Evolutionary conservation across 108 stramenopile genomes (phyloP), one percentile per base, ranked within the genome.

Genomic region (Nitzschia inconspicua): DNA sequence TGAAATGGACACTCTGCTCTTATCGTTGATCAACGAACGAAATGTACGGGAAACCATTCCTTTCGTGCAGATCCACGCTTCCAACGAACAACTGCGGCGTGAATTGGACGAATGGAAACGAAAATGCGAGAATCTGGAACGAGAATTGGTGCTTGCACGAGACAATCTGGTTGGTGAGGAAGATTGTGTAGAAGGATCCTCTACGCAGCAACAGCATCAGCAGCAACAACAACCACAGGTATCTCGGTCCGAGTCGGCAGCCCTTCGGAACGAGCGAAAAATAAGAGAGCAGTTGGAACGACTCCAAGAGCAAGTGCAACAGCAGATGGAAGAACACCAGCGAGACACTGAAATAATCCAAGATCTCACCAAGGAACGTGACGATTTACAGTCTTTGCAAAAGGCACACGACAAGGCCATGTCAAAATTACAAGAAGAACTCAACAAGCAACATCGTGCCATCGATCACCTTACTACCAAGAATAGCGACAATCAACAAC

Each of bases 41-140:
- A 93, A 93, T 54, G 57, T 55, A 0, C 40, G 47, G 4, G 91
- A 93, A 50, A 93, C 91, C 4, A 25, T 59, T 39, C 88, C 91
- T 9, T 93, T 93, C 44, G 36, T 84, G 9, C 57, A 75, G 4
- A 75, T 93, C 23, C 81, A 89, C 66, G 83, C 72, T 19, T 46
- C 86, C 25, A 88, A 88, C 52, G 58, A 77, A 8, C 63, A 58
- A 20, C 80, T 93, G 0, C 65, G 57, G 28, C 73, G 78, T 50
- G 70, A 83, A 65, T 68, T 76, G 14, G 86, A 89, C 48, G 69
- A 77, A 30, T 71, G 87, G 37, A 79, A 88, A 56, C 20, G 55
- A 44, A 82, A 85, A 55, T 86, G 70, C 40, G 77, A 84, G 31
- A 63, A 71, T 10, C 57, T 86, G 35, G 88, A 93, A 47, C 74